Percentiles rank a stretch among this genome's conserved stretches.
Evolutionary conservation across 148 eudicot genomes (phyloP).

Genomic region (Talinum fruticosum): DNA sequence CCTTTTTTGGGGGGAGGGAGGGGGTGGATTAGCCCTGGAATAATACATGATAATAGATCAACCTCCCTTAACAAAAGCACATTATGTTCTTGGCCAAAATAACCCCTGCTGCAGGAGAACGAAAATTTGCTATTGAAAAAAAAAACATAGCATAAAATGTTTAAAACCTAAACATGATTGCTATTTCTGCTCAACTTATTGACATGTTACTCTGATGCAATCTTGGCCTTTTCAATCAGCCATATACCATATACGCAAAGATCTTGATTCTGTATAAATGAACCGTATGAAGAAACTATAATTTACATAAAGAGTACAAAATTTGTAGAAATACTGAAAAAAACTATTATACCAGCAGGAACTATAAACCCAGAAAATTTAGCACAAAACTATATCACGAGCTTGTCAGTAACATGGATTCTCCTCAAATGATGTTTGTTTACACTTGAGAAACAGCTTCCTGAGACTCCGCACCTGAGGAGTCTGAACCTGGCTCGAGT

Average conservation of each 20-base stretch:
- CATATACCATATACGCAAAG: not conserved
- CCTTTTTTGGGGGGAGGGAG: too few species aligned
- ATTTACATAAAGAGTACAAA: not conserved
- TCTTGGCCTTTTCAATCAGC: not conserved
- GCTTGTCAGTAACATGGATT: not conserved
- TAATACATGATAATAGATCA: too few species aligned
- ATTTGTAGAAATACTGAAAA: not conserved
- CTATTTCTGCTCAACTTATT: too few species aligned
- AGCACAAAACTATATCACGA: not conserved
- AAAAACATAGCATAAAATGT: too few species aligned
- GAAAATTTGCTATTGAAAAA: too few species aligned
- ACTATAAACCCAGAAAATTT: not conserved
- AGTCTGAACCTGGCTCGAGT: conserved; percentile 37
- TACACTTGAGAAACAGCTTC: conserved; percentile 47
- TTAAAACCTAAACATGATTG: too few species aligned
- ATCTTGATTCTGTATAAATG: not conserved
- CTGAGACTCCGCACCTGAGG: conserved; percentile 35
- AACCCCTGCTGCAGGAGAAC: too few species aligned
- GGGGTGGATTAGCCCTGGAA: too few species aligned
- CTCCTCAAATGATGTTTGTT: not conserved
- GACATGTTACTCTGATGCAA: too few species aligned
- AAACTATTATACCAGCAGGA: not conserved
- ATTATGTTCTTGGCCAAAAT: too few species aligned
- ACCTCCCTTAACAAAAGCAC: too few species aligned
- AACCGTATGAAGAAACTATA: not conserved